Evolutionary conservation across 1,284 basidiomycete genomes (phyloP).

Genomic region (Melampsora larici-populina): DNA sequence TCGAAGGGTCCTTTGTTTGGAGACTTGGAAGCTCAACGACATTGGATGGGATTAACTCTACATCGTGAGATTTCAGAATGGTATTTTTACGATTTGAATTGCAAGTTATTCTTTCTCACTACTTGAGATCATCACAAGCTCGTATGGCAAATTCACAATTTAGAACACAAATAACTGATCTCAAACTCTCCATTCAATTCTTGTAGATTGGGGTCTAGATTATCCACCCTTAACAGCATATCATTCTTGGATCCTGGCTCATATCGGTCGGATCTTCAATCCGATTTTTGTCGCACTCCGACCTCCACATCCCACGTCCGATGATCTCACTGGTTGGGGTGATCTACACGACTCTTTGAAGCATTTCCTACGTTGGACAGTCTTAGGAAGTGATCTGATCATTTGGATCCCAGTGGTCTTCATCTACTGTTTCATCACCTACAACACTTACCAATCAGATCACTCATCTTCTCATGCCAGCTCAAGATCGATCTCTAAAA

Average conservation of each 20-base stretch:
- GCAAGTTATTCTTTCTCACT: neutral
- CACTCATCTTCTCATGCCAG: neutral
- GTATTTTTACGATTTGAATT: constrained; percentile 39
- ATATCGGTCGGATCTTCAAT: constrained; percentile 56
- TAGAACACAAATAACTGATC: neutral
- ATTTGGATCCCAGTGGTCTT: constrained; percentile 40
- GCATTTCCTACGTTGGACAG: constrained; percentile 45
- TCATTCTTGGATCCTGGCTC: constrained; percentile 73
- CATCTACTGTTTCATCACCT: constrained; percentile 58
- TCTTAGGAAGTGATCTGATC: constrained; percentile 40
- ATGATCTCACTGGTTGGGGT: constrained; percentile 34
- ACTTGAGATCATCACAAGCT: neutral
- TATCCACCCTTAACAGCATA: constrained; percentile 86
- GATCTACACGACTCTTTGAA: constrained; percentile 43
- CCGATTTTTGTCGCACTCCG: constrained; percentile 45
- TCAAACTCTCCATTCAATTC: neutral
- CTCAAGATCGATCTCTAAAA: neutral
- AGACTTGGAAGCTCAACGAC: constrained; percentile 40
- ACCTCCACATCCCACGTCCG: constrained; percentile 22
- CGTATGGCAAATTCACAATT: too few relatives aligned
- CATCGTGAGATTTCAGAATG: constrained; percentile 11
- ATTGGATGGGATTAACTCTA: constrained; percentile 39
- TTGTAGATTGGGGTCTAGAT: constrained; percentile 45
- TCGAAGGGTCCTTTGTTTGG: constrained; percentile 20
- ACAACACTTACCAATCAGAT: neutral